Evolutionary conservation across 805 yeast species (phyloP), one percentile per base, ranked within the genome.

Genomic region (Cyberlindnera maclurae): DNA sequence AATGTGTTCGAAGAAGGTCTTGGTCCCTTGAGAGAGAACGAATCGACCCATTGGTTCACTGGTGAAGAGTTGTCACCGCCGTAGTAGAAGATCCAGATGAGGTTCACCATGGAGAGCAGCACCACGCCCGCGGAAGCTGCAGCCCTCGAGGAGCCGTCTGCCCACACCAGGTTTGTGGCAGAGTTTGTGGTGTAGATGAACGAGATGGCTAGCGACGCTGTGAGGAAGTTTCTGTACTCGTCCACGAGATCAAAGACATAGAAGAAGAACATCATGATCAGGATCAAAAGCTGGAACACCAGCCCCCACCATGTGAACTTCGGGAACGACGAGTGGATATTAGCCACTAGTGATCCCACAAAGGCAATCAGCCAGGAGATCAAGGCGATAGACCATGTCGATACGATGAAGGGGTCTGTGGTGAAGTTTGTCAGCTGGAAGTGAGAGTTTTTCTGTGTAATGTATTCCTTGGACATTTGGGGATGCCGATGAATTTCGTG

Each of bases 261-360:
- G 46, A 77, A 65, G 40, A 68, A 50, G 31, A 71, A 69, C 43
- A 74, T 68, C 15, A 68, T 57, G 5, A 76, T 49, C 15, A 83
- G 69, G 31, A 86, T 49, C 24, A 85, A 45, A 15, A 88, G 65
- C 61, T 90, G 79, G 55, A 77, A 93, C 2, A 83, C 89, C 5
- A 93, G 60, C 2, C 95, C 95, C 98, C 98, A 93, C 98, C 98
- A 90, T 4, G 93, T 76, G 61, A 90, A 83, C 47, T 77, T 75
- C 1, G 97, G 96, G 55, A 82, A 86, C 5, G 60, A 47, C 12
- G 62, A 59, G 13, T 56, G 39, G 4, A 45, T 15, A 13, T 67
- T 68, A 6, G 77, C 58, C 1, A 83, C 78, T 15, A 84, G 77
- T 12, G 95, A 84, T 2, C 97, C 97, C 2, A 82, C 94, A 39